phyloP scores from a whole-genome alignment of 2,329 filamentous ascomycete genomes.

The Ceratocystis destructans region DNA sequence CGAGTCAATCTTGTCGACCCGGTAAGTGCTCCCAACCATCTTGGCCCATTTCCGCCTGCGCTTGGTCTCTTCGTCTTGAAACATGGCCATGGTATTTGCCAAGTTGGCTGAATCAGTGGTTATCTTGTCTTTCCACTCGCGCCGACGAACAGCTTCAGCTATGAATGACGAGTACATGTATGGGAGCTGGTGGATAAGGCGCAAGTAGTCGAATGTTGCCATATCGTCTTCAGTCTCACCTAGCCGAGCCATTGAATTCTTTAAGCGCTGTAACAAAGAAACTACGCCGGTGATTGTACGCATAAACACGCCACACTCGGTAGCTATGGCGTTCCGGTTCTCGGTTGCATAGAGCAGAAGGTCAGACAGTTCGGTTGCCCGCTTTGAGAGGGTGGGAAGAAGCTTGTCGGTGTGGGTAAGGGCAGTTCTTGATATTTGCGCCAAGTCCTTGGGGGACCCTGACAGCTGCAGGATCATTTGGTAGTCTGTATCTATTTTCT shows the following conservation, averaged over 20 bases:
- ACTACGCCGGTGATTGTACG: slow-evolving; percentile 61
- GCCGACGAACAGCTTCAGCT: slow-evolving; percentile 69
- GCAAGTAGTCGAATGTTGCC: slow-evolving; percentile 67
- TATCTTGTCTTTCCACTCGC: slow-evolving; percentile 87
- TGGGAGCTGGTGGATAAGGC: slow-evolving; percentile 68
- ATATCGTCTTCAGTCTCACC: slow-evolving; percentile 62
- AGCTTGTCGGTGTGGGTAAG: slow-evolving; percentile 49
- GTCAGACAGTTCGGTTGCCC: slow-evolving; percentile 47
- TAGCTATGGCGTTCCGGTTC: slow-evolving; percentile 53
- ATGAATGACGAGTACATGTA: slow-evolving; percentile 82
- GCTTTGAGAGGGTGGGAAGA: slow-evolving; percentile 43
- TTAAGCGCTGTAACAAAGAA: slow-evolving; percentile 25
- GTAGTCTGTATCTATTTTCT: slow-evolving; percentile 77
- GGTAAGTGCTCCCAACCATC: slow-evolving; percentile 61
- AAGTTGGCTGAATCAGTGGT: slow-evolving; percentile 73
- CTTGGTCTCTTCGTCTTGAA: slow-evolving; percentile 85
- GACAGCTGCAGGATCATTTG: slow-evolving; percentile 59
- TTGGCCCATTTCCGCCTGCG: slow-evolving; percentile 83
- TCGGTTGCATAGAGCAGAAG: slow-evolving; percentile 46
- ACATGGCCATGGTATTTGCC: slow-evolving; percentile 82
- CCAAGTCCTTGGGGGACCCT: slow-evolving; percentile 45
- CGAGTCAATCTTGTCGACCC: slow-evolving; percentile 50
- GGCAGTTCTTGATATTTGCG: slow-evolving; percentile 50
- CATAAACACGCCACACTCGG: slow-evolving; percentile 60
- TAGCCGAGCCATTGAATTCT: slow-evolving; percentile 56